Conservation (phyloP, 768 basidiomycete genomes). For the Filobasidium wieringae region DNA sequence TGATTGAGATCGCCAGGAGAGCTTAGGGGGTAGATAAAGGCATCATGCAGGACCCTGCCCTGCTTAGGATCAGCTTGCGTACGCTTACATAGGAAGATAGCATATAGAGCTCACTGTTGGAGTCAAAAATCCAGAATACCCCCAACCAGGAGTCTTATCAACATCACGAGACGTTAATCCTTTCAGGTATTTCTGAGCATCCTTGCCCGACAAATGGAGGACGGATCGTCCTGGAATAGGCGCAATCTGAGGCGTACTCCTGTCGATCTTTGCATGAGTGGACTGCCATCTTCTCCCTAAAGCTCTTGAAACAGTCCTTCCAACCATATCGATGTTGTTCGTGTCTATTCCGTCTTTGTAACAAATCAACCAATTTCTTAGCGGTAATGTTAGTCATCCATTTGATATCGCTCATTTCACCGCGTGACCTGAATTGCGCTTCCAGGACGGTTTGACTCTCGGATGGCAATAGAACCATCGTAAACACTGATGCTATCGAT, state of each 20-base stretch:
- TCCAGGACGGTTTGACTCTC: too few species aligned
- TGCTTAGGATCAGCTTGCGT: slow-evolving; percentile 30
- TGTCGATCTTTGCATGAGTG: background rate
- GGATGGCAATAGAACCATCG: too few species aligned
- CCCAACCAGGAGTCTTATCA: slow-evolving; percentile 47
- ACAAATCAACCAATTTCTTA: too few species aligned
- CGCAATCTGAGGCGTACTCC: background rate
- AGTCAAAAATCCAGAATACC: slow-evolving; percentile 63
- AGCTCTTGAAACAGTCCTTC: too few species aligned
- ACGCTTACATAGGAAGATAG: background rate
- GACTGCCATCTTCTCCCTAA: too few species aligned
- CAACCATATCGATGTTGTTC: too few species aligned
- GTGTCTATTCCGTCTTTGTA: too few species aligned
- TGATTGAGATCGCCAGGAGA: slow-evolving; percentile 37
- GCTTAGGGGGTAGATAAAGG: slow-evolving; percentile 59
- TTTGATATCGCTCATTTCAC: too few species aligned
- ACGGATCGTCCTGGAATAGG: slow-evolving; percentile 49
- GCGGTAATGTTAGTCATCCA: too few species aligned
- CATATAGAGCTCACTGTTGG: slow-evolving; percentile 52
- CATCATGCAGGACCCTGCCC: slow-evolving; percentile 82
- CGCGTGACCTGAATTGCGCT: too few species aligned
- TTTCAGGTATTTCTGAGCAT: slow-evolving; percentile 70
- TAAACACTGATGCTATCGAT: too few species aligned
- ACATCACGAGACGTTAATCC: slow-evolving; percentile 52
- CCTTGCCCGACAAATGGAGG: slow-evolving; percentile 65